phyloP scores from a whole-genome alignment of 1,139 yeast genomes.

The Debaryomycetaceae sp. region DNA sequence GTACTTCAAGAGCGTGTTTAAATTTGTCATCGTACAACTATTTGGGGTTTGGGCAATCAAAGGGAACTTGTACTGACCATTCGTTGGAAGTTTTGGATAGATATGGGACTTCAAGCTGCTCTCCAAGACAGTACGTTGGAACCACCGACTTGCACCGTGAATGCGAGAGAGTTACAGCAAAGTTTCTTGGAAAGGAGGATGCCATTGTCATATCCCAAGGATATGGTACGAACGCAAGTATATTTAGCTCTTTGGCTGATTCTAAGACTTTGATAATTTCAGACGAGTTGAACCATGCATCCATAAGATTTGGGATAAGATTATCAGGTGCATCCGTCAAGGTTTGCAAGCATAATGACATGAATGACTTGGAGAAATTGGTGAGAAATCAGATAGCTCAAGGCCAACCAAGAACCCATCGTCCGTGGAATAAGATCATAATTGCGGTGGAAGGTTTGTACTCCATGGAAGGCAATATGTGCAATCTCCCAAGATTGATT shows the following conservation, averaged over 20 bases:
- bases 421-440: slow-evolving; percentile 95
- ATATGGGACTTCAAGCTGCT: slow-evolving; percentile 77
- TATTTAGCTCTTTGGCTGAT: slow-evolving; percentile 81
- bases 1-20: slow-evolving; percentile 71
- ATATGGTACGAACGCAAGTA: slow-evolving; percentile 91
- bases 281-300: slow-evolving; percentile 93
- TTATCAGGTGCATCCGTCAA: slow-evolving; percentile 90
- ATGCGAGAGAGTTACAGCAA: slow-evolving; percentile 77
- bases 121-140: slow-evolving; percentile 74
- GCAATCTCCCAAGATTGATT: slow-evolving; percentile 75
- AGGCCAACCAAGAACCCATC: slow-evolving; percentile 94
- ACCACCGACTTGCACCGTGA: slow-evolving; percentile 70
- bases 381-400: slow-evolving; percentile 86
- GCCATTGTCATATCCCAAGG: slow-evolving; percentile 90
- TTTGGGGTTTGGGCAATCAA: slow-evolving; percentile 94
- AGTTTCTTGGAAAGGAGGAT: slow-evolving; percentile 88
- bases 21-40: slow-evolving; percentile 91
- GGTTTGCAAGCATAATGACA: slow-evolving; percentile 89
- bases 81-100: slow-evolving; percentile 61
- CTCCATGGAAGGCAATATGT: slow-evolving; percentile 97
- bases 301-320: slow-evolving; percentile 92
- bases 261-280: slow-evolving; percentile 86
- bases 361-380: slow-evolving; percentile 73
- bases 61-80: slow-evolving; percentile 84
- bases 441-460: slow-evolving; percentile 94